Conservation (phyloP, 2,329 filamentous ascomycete species). For the Scopulariopsis brevicaulis region DNA sequence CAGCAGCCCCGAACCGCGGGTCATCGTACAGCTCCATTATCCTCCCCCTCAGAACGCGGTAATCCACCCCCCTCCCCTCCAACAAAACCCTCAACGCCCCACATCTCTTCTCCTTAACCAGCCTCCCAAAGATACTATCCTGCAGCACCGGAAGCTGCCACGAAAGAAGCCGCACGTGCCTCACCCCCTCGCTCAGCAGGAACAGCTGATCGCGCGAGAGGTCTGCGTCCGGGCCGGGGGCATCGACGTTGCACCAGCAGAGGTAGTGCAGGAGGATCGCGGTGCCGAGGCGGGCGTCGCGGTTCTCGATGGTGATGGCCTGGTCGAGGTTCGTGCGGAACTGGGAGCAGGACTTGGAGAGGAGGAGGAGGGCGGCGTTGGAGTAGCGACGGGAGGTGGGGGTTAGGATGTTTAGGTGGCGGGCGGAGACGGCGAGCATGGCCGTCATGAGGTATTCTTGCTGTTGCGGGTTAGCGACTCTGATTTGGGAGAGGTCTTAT, state of each 20-base stretch:
- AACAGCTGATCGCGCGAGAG: slow-evolving; percentile 16
- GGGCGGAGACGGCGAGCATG: slow-evolving; percentile 12
- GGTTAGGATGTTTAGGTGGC: slow-evolving; percentile 10
- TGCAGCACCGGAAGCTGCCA: slow-evolving; percentile 11
- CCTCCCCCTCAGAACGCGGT: slow-evolving; percentile 5
- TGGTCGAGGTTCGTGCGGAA: slow-evolving; percentile 12
- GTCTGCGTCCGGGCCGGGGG: slow-evolving; percentile 11
- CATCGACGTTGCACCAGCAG: slow-evolving; percentile 16
- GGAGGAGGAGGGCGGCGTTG: slow-evolving; percentile 10
- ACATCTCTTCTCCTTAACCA: neutral
- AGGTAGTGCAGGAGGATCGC: slow-evolving; percentile 17
- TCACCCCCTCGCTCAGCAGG: slow-evolving; percentile 15
- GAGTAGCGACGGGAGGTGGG: slow-evolving; percentile 9
- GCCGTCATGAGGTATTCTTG: slow-evolving; percentile 16
- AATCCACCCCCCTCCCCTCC: slow-evolving; percentile 8
- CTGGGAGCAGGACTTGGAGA: slow-evolving; percentile 12
- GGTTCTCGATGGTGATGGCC: slow-evolving; percentile 12
- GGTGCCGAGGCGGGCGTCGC: slow-evolving; percentile 12
- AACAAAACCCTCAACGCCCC: slow-evolving; percentile 7
- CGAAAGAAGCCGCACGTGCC: slow-evolving; percentile 14
- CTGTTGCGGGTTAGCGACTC: slow-evolving; percentile 4
- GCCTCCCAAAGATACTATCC: slow-evolving; percentile 10
- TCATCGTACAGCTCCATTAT: slow-evolving; percentile 14
- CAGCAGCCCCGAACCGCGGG: slow-evolving; percentile 7
- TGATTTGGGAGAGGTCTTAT: neutral